Evolutionary conservation across 108 stramenopile genomes (phyloP), one percentile per base, ranked within the genome.

Genomic region (Asterionellopsis glacialis): DNA sequence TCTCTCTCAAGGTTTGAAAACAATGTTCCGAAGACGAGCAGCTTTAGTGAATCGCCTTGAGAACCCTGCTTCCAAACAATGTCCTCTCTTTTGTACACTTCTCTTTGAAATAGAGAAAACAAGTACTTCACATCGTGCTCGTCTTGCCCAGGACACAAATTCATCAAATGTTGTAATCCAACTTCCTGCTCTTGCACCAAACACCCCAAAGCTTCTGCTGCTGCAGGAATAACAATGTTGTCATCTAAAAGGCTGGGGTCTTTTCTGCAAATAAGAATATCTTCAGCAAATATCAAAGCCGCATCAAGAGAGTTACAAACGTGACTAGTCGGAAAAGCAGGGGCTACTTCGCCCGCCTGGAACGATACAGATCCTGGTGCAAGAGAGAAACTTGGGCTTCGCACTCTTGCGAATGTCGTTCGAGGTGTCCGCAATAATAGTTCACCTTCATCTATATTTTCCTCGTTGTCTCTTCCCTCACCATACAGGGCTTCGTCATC

Each of bases 271-370:
- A 85, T 67, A 40, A 88, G 55, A 15, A 76, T 71, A 62, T 88
- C 80, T 64, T 85, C 87, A 1, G 84, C 83, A 58, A 73, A 84
- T 15, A 77, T 67, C 14, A 88, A 68, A 0, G 84, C 87, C 26
- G 69, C 65, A 57, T 88, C 84, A 16, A 85, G 63, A 13, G 74
- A 58, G 22, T 73, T 67, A 27, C 70, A 83, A 19, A 85, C 81
- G 5, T 59, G 73, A 57, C 75, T 70, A 24, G n/a, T 16, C 38
- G 45, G 51, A 65, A 68, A 48, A 62, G 49, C 25, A 21, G 25
- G 41, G 4, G 50, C 66, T 23, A 69, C 28, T 19, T 40, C 28
- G 10, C 38, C 42, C 18, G 38, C 56, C 12, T 41, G n/a, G 39
- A 21, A 4, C 1, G 56, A 19, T 25, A 24, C 52, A 53, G 52